Conservation (phyloP, 345 rosid species). For the Capsella bursapastoris region DNA sequence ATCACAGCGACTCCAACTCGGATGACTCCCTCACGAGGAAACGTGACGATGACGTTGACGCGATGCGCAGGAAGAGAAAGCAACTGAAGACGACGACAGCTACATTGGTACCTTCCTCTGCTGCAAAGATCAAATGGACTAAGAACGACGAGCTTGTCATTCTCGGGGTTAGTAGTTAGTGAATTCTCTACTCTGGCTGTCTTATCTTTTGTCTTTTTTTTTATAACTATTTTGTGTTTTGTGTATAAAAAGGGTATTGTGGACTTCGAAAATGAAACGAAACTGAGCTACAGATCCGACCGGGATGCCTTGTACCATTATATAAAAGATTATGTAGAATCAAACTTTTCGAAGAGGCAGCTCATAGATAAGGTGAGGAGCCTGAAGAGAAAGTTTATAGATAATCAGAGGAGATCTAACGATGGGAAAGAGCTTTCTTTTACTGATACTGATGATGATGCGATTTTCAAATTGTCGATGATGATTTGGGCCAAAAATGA, state of each 20-base stretch:
- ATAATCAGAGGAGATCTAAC: background rate
- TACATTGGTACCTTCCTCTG: background rate
- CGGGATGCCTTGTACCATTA: slow-evolving; percentile 8
- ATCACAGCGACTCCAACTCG: background rate
- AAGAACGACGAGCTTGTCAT: slow-evolving; percentile 31
- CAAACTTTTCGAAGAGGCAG: slow-evolving; percentile 10
- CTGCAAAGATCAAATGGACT: slow-evolving; percentile 12
- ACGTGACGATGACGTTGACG: background rate
- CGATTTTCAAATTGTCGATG: slow-evolving; percentile 15
- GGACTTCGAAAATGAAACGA: slow-evolving; percentile 2
- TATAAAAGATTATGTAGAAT: background rate
- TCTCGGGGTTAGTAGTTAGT: slow-evolving; percentile 22
- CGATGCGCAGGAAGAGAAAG: slow-evolving; percentile 11
- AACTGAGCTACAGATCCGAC: background rate
- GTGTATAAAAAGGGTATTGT: slow-evolving; percentile 26
- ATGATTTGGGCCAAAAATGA: slow-evolving; percentile 17
- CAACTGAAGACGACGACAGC: background rate
- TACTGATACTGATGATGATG: slow-evolving; percentile 16
- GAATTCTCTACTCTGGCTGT: background rate
- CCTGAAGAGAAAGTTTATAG: slow-evolving; percentile 17
- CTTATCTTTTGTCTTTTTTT: background rate
- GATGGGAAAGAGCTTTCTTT: slow-evolving; percentile 9
- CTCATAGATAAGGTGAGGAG: slow-evolving; percentile 16
- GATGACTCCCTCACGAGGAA: background rate
- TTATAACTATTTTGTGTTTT: background rate